These are phyloP conservation scores for Wickerhamomyces alni DNA, from an alignment of 805 yeast species.

Conservation along the genomic window DNA sequence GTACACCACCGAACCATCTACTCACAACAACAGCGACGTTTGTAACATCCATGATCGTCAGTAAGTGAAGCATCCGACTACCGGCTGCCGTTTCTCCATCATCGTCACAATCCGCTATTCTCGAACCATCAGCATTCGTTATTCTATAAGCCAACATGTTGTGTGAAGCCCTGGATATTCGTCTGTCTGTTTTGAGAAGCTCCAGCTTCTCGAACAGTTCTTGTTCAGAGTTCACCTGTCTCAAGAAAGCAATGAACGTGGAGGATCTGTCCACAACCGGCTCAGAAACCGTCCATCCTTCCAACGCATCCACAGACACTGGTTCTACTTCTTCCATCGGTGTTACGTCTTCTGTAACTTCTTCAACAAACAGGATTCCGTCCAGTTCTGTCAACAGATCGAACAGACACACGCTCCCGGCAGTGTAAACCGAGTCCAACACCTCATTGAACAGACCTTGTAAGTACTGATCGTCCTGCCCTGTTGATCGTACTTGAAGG, in stretches of 20 bases:
- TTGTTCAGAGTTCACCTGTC: conserved; percentile 53
- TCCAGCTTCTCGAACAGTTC: conserved; percentile 56
- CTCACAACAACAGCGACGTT: conserved; percentile 72
- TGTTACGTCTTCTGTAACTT: conserved; percentile 11
- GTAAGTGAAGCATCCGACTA: conserved; percentile 69
- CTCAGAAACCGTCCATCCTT: conserved; percentile 73
- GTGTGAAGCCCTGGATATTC: conserved; percentile 64
- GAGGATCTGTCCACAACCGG: conserved; percentile 81
- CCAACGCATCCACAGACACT: conserved; percentile 38
- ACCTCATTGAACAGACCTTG: conserved; percentile 42
- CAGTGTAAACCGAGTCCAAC: conserved; percentile 44
- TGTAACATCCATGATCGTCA: conserved; percentile 71
- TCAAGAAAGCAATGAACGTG: conserved; percentile 74
- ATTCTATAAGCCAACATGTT: conserved; percentile 88
- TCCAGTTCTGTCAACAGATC: conserved; percentile 69
- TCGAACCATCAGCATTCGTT: conserved; percentile 40
- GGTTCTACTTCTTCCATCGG: conserved; percentile 8
- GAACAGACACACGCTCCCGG: conserved; percentile 72
- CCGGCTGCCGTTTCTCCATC: conserved; percentile 99
- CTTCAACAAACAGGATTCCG: conserved; percentile 37
- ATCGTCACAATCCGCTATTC: conserved; percentile 84
- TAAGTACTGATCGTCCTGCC: conserved; percentile 38
- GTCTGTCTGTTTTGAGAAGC: conserved; percentile 54
- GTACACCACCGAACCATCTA: conserved; percentile 91
- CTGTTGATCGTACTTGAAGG: conserved; percentile 43